Evolutionary conservation across 2,329 filamentous ascomycete species (phyloP).

Genomic region (Huntiella decipiens): DNA sequence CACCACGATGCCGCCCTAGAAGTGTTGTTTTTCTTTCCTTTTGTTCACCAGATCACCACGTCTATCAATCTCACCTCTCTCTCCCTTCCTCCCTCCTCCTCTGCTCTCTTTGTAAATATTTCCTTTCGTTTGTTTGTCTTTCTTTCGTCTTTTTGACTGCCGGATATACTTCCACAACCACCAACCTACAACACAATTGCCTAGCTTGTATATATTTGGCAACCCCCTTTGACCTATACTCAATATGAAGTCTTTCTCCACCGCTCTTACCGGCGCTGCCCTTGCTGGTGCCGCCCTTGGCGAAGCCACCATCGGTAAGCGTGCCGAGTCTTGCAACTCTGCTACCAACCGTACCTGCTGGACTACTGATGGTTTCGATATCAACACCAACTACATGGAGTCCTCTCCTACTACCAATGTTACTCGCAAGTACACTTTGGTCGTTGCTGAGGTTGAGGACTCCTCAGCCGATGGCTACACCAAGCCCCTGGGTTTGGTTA

Average conservation of each 20-base stretch:
- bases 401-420: slow-evolving; percentile 18
- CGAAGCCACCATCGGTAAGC: neutral
- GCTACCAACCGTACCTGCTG: slow-evolving; percentile 14
- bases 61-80: slow-evolving; percentile 7
- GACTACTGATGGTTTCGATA: slow-evolving; percentile 16
- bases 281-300: slow-evolving; percentile 1
- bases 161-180: too few species aligned
- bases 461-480: slow-evolving; percentile 12
- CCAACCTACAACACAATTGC: neutral
- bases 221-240: slow-evolving; percentile 1
- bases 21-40: neutral
- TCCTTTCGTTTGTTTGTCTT: neutral
- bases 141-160: neutral
- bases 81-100: slow-evolving; percentile 1
- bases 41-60: slow-evolving; percentile 7
- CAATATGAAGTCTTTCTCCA: slow-evolving; percentile 9
- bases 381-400: slow-evolving; percentile 16
- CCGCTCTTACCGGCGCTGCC: slow-evolving; percentile 5
- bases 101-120: neutral
- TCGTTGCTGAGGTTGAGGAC: slow-evolving; percentile 12
- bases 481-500: slow-evolving; percentile 14
- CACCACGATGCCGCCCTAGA: neutral
- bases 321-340: slow-evolving; percentile 13
- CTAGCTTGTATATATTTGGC: neutral
- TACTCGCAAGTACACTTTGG: slow-evolving; percentile 13